A percentile compares a stretch with the other conserved stretches of the same genome.
These are phyloP conservation scores for barley (Hordeum vulgare) DNA, from an alignment of 176 grass and related monocot species.

Conservation along the genomic window DNA sequence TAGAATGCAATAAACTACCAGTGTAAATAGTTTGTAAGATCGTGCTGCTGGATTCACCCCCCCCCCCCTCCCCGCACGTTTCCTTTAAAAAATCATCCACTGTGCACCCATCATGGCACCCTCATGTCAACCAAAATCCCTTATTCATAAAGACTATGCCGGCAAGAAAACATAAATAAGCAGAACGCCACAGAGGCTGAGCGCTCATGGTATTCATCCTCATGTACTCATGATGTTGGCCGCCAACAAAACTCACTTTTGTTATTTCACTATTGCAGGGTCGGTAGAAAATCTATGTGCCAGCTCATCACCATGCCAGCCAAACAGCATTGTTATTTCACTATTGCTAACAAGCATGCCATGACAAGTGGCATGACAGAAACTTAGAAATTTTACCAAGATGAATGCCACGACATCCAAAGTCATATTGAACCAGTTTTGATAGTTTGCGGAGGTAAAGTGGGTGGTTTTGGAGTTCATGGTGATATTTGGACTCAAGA, in stretches of 20 bases:
- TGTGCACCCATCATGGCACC: not conserved
- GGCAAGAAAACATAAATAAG: not conserved
- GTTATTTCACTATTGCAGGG: too few species aligned
- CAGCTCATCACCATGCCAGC: not conserved
- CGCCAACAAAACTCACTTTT: not conserved
- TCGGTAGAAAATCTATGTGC: not conserved
- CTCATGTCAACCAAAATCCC: not conserved
- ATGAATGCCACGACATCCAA: not conserved
- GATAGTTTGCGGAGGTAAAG: not conserved
- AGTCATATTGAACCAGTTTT: not conserved
- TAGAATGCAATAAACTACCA: conserved; percentile 1
- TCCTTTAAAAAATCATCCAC: not conserved
- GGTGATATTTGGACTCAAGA: not conserved
- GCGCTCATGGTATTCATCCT: not conserved
- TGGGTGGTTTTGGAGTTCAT: too few species aligned
- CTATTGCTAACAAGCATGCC: not conserved
- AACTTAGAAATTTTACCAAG: too few species aligned
- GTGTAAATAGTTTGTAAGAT: not conserved
- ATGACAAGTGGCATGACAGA: not conserved
- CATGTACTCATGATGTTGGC: not conserved
- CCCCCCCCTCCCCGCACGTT: too few species aligned
- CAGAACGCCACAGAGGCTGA: not conserved
- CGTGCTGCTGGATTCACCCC: not conserved
- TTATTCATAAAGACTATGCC: not conserved
- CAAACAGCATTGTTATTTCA: not conserved